These are phyloP conservation scores for Mariannaea elegans DNA, from an alignment of 2,329 filamentous ascomycete species.

Conservation along the genomic window DNA sequence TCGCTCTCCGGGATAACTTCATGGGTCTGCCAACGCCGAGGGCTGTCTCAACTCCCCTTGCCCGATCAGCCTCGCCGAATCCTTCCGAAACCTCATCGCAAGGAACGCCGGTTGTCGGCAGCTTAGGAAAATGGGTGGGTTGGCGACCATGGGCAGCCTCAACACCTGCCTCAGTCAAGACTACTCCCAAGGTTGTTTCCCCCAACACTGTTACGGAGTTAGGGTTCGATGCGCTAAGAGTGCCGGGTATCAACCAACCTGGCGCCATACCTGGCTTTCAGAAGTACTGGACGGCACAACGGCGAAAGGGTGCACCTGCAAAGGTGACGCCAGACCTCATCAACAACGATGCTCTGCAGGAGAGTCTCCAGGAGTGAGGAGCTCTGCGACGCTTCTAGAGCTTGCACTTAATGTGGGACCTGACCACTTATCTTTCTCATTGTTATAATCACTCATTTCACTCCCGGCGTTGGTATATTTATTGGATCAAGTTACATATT, in stretches of 20 bases:
- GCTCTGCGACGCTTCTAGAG: neutral
- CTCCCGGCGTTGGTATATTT: constrained; percentile 27
- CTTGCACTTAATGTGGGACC: neutral
- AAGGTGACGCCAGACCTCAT: constrained; percentile 66
- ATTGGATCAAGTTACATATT: constrained; percentile 17
- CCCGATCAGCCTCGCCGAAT: constrained; percentile 40
- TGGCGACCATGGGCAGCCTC: constrained; percentile 59
- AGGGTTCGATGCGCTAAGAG: constrained; percentile 55
- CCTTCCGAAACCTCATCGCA: constrained; percentile 36
- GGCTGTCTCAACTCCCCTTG: constrained; percentile 43
- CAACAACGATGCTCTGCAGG: constrained; percentile 68
- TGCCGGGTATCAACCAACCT: constrained; percentile 80
- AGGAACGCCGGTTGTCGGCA: constrained; percentile 33
- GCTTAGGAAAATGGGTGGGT: constrained; percentile 55
- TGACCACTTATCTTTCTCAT: neutral
- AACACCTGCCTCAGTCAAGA: constrained; percentile 6
- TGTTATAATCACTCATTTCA: constrained; percentile 21
- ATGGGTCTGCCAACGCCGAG: constrained; percentile 48
- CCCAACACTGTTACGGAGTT: constrained; percentile 40
- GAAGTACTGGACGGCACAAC: constrained; percentile 60
- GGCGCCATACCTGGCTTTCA: constrained; percentile 78
- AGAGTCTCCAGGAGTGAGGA: constrained; percentile 57
- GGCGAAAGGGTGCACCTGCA: constrained; percentile 61
- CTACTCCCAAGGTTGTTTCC: constrained; percentile 23
- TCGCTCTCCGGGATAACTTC: constrained; percentile 66